Conservation (phyloP, 305 asterid genomes). For the Striga hermonthica region DNA sequence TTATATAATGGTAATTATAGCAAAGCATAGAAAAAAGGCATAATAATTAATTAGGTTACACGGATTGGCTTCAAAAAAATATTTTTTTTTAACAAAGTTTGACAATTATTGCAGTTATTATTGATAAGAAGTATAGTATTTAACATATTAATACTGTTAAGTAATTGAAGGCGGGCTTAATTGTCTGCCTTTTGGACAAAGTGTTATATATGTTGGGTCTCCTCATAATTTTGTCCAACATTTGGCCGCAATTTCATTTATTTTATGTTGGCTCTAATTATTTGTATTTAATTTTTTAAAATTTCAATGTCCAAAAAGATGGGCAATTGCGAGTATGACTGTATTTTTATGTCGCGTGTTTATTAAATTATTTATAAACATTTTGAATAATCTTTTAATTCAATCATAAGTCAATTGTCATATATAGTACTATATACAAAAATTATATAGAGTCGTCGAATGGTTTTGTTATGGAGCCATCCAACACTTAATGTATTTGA, state of each 20-base stretch:
- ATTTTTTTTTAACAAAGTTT: background rate
- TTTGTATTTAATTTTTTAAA: background rate
- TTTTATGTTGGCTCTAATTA: constrained; percentile 1
- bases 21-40: no score
- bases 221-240: background rate
- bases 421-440: no score
- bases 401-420: no score
- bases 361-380: no score
- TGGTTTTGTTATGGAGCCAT: no score
- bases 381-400: no score
- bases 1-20: no score
- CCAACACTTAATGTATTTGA: no score
- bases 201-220: background rate
- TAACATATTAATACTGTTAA: no score
- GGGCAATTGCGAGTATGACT: background rate
- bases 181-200: constrained; percentile 4
- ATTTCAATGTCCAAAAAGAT: constrained; percentile 28
- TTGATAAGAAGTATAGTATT: background rate
- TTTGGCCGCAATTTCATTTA: background rate
- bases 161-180: background rate
- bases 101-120: background rate
- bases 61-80: background rate
- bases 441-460: no score
- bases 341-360: no score
- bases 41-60: no score